Evolutionary conservation across 148 eudicot species (phyloP).

Genomic region (Camellia granthamiana): DNA sequence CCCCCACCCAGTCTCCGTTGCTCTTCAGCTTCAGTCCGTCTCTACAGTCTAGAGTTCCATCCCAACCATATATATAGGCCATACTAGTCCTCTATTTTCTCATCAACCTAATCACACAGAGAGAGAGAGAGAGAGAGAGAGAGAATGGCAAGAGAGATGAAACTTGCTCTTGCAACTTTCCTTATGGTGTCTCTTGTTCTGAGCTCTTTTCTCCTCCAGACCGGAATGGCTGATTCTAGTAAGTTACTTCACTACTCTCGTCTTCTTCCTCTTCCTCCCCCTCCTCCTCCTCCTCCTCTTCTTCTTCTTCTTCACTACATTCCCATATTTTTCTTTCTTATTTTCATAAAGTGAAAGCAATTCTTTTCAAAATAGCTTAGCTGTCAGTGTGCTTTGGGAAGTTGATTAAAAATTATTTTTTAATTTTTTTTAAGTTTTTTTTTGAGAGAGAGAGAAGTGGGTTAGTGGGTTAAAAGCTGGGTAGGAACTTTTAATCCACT

Average conservation of each 20-base stretch:
- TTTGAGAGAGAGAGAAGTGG: too few species aligned
- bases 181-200: conserved; percentile 20
- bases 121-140: conserved; percentile 9
- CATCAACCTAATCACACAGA: not conserved
- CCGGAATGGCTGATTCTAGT: conserved; percentile 39
- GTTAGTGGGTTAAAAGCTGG: too few species aligned
- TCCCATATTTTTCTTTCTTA: too few species aligned
- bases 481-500: too few species aligned
- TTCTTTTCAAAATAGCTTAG: too few species aligned
- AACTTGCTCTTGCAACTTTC: conserved; percentile 9
- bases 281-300: too few species aligned
- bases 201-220: conserved; percentile 28
- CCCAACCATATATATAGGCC: not conserved
- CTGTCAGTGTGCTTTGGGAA: too few species aligned
- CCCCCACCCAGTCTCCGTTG: not conserved
- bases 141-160: conserved; percentile 22
- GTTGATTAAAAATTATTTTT: too few species aligned
- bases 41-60: not conserved
- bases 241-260: not conserved
- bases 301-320: too few species aligned
- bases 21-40: not conserved
- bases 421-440: too few species aligned
- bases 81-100: too few species aligned
- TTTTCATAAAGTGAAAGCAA: not conserved
- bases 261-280: too few species aligned